Evolutionary conservation across 1,284 basidiomycete genomes (phyloP).

Genomic region (Phlebopus sp.): DNA sequence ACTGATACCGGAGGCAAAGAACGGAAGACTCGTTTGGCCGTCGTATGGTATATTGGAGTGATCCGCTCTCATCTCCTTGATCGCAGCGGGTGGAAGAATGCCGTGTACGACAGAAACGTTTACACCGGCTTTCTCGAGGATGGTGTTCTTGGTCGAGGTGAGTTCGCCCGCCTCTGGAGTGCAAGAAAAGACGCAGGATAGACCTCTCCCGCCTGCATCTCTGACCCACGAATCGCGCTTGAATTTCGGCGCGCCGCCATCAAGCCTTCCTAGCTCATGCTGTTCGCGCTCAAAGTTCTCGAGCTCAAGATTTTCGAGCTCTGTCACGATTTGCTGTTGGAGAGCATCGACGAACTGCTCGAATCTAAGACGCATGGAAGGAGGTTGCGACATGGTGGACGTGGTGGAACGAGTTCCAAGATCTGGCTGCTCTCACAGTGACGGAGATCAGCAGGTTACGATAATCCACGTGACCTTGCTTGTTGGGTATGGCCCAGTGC

Average conservation of each 20-base stretch:
- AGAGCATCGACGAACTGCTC: conserved; percentile 77
- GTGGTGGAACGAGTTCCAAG: conserved; percentile 8
- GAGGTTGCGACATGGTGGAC: conserved; percentile 6
- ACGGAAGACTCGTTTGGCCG: conserved; percentile 70
- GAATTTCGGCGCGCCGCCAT: conserved; percentile 71
- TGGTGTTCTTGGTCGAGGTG: conserved; percentile 35
- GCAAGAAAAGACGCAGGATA: conserved; percentile 83
- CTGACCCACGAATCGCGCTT: conserved; percentile 88
- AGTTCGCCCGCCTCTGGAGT: conserved; percentile 40
- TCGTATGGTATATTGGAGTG: conserved; percentile 76
- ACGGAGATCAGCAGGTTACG: too few relatives aligned
- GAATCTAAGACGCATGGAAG: conserved; percentile 75
- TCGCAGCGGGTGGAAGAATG: conserved; percentile 81
- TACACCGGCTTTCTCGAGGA: conserved; percentile 96
- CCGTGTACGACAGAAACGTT: conserved; percentile 95
- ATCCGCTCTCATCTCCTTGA: conserved; percentile 93
- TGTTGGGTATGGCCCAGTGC: too few relatives aligned
- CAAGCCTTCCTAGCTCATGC: conserved; percentile 39
- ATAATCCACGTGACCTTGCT: too few relatives aligned
- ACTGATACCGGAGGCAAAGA: conserved; percentile 91
- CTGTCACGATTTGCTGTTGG: conserved; percentile 80
- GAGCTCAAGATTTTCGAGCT: conserved; percentile 57
- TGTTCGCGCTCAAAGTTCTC: too few relatives aligned
- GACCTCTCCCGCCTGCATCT: conserved; percentile 81
- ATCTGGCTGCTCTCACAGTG: not conserved